A percentile compares a stretch with the other conserved stretches of the same genome.
Conservation (phyloP, 768 basidiomycete genomes). For the Lactarius evosmus region DNA sequence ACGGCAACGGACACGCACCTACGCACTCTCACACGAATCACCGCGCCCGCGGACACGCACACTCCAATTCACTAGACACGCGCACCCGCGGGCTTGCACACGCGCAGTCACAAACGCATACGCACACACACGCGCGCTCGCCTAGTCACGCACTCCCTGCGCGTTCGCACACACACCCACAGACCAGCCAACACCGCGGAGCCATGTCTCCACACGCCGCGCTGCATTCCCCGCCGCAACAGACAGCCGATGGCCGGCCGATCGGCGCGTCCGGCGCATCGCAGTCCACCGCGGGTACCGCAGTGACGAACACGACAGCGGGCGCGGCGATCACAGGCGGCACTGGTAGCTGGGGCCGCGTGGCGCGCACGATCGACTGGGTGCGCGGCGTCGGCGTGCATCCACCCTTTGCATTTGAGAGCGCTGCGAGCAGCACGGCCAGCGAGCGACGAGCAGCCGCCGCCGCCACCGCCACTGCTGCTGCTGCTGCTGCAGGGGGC, state of each 20-base stretch:
- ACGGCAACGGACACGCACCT: constrained; percentile 14
- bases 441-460: constrained; percentile 17
- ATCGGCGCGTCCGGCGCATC: constrained; percentile 24
- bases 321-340: constrained; percentile 4
- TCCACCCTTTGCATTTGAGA: constrained; percentile 29
- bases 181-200: background rate
- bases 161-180: constrained; percentile 25
- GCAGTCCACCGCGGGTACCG: constrained; percentile 23
- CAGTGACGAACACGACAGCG: constrained; percentile 10
- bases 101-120: constrained; percentile 1
- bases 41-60: constrained; percentile 13
- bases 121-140: constrained; percentile 11
- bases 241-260: background rate
- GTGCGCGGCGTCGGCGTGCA: constrained; percentile 26
- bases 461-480: background rate
- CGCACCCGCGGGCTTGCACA: constrained; percentile 14
- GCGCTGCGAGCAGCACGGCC: constrained; percentile 21
- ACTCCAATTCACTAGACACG: constrained; percentile 6
- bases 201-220: constrained; percentile 7
- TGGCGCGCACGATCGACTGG: constrained; percentile 22
- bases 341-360: constrained; percentile 24
- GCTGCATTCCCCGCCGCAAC: constrained; percentile 5
- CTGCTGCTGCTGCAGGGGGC: background rate
- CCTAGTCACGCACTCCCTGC: constrained; percentile 14
- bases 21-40: constrained; percentile 6